Base-by-base conservation (phyloP, 345 rosid species). In the Aquilaria yunnanensis region DNA sequence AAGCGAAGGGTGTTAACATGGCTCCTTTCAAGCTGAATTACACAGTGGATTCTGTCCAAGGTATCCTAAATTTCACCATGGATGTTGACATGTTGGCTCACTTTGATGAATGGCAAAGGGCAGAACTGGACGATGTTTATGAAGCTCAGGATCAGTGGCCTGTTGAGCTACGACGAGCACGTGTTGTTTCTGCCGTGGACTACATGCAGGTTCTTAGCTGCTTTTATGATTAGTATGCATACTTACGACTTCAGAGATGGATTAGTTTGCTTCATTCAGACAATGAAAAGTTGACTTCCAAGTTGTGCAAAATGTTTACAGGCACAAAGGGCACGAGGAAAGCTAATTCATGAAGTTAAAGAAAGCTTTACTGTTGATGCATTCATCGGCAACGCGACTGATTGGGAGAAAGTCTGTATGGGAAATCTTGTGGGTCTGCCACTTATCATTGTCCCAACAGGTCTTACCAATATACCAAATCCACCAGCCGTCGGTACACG, bases 141-240 rank as follows among this genome's bases (percentile, higher is more conserved):
- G 96, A 92, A 85, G 90, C 95, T 73, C 90, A 85, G 64, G 95
- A 87, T 52, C 98, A 92, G 75, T 92, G 98, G 95, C 96, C 96
- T 2, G 52, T 78, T 30, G 98, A 89, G 72, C 70, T 89, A 70
- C 75, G 74, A 3, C 92, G 90, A 45, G 77, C 95, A 58, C 86
- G 92, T 2, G 31, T 82, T 32, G 67, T 92, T 66, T 67, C 95
- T 10, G 96, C 95, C 4, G 88, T 85, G 8, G 98, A 89, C 81
- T 87, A 82, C 69, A 5, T 85, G 49, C 91, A 92, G 87, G 92
- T 88, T 62, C 37, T 46, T 65, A 12, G 57, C 54, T 51, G 1
- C 60, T 45, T n/a, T 14, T 54, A 12, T 30, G 3, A 37, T 2
- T 47, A 43, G 49, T 12, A 7, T 51, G 12, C 14, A 13, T 23